Base-by-base conservation (phyloP, 257 asterid genomes). In the Solanum bulbocastanum region DNA sequence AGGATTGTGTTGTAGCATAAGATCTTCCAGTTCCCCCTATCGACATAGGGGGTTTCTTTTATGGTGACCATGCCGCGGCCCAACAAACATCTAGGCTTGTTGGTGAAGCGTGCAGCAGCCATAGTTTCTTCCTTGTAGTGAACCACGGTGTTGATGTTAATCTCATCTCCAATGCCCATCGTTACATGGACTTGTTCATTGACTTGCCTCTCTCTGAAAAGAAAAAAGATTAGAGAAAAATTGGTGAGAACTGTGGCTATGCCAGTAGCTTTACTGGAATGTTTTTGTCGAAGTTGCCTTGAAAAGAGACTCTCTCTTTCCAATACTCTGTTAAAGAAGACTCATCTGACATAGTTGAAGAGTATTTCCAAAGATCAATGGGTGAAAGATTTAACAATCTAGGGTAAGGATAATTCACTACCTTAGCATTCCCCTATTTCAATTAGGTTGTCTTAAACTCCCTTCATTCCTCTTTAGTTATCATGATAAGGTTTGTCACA, bases 91-190 rank as follows among this genome's bases (percentile, higher is more conserved):
- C 95, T 3, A 72, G 62, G 69, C 92, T 92, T 13, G 95, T 96
- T 0, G 97, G 96, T 4, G 91, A 94, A 35, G 96, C 98, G 0
- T 94, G 98, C 72, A 22, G 40, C 7, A 86, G 90, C 49, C 98
- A 94, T 27, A 98, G 98, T 0, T 96, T 96, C 92, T 95, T 96
- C 79, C 87, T 94, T 9, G 98, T 94, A 8, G 93, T 89, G 13
- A 96, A 94, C 65, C 98, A 95, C n/a, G 96, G 96, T 0, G 94
- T 96, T 6, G 92, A 94, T 16, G 33, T 90, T 0, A 7, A 23
- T 7, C 95, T 96, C 58, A 90, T 96, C 18, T 72, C 33, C 72
- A n/a, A 65, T 0, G 71, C 33, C 14, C 72, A 65, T 65, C 18
- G 16, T 4, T n/a, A n/a, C 33, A n/a, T 10, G 33, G 4, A 62